These are phyloP conservation scores for Ocimum tenuiflorum DNA, from an alignment of 257 asterid genomes.

Conservation along the genomic window DNA sequence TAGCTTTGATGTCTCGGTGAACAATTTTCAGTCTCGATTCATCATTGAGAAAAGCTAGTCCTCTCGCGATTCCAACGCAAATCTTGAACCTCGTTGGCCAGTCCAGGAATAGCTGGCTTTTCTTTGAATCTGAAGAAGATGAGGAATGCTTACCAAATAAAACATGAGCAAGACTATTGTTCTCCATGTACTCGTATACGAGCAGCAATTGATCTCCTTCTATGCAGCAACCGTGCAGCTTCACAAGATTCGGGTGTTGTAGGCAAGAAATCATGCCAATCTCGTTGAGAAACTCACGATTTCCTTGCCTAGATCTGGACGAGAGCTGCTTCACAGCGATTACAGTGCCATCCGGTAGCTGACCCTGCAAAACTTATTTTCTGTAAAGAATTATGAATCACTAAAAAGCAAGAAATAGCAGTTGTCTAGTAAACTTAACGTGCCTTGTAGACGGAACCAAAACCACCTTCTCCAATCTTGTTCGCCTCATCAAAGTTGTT, in stretches of 20 bases:
- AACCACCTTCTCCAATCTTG: constrained; percentile 92
- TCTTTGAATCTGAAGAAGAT: constrained; percentile 35
- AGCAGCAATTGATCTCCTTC: constrained; percentile 75
- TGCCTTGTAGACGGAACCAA: constrained; percentile 87
- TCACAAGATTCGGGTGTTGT: constrained; percentile 83
- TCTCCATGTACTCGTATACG: constrained; percentile 78
- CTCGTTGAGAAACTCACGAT: constrained; percentile 78
- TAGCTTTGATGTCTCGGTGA: constrained; percentile 91
- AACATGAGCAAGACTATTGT: constrained; percentile 73
- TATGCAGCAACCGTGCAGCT: constrained; percentile 73
- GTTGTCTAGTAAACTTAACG: background rate
- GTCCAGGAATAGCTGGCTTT: constrained; percentile 52
- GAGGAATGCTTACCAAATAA: constrained; percentile 46
- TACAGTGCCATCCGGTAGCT: constrained; percentile 55
- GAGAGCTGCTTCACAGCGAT: constrained; percentile 90
- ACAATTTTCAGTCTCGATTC: constrained; percentile 78
- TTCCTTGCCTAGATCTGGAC: constrained; percentile 70
- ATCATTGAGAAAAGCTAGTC: constrained; percentile 77
- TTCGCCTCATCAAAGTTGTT: constrained; percentile 55
- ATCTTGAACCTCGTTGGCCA: constrained; percentile 83
- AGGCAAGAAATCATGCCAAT: constrained; percentile 79
- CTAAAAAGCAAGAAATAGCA: background rate
- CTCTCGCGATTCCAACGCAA: constrained; percentile 75
- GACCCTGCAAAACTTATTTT: constrained; percentile 40
- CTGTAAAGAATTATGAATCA: constrained; percentile 10